Percentiles rank a stretch among this genome's conserved stretches.
These are phyloP conservation scores for Pterocarpus santalinus DNA, from an alignment of 306 rosid genomes.

Conservation along the genomic window DNA sequence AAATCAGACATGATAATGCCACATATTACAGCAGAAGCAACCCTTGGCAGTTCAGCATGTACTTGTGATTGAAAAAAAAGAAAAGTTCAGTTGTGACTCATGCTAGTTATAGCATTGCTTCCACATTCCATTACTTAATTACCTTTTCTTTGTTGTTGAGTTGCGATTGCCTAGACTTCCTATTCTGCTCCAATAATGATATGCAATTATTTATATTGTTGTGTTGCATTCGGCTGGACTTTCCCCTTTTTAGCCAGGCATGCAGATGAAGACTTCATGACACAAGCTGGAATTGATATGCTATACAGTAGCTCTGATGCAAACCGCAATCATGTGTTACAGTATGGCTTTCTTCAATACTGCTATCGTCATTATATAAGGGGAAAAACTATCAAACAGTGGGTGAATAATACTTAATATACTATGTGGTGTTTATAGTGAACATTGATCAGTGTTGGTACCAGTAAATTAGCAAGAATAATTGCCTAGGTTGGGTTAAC, in stretches of 20 bases:
- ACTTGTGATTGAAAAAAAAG: background rate
- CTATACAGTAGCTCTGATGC: slow-evolving; percentile 2
- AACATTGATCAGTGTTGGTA: too few species aligned
- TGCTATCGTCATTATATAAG: slow-evolving; percentile 27
- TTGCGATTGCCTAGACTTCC: background rate
- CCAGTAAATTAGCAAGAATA: too few species aligned
- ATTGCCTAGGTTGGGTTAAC: too few species aligned
- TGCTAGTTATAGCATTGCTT: slow-evolving; percentile 32
- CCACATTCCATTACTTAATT: slow-evolving; percentile 32
- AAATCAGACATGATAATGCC: slow-evolving; percentile 38
- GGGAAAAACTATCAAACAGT: background rate
- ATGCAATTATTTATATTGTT: background rate
- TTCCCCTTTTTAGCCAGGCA: slow-evolving; percentile 20
- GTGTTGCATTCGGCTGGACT: slow-evolving; percentile 6
- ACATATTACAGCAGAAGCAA: slow-evolving; percentile 20
- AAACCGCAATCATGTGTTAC: background rate
- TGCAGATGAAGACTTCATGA: slow-evolving; percentile 39
- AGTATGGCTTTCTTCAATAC: background rate
- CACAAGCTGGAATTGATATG: slow-evolving; percentile 1
- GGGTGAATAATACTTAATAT: too few species aligned
- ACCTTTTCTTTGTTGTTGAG: background rate
- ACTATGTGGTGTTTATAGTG: too few species aligned
- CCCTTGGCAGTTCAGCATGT: slow-evolving; percentile 23
- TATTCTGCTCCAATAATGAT: slow-evolving; percentile 12
- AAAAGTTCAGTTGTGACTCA: background rate